phyloP scores from a whole-genome alignment of 2,329 filamentous ascomycete species.

The Fusarium buharicum region DNA sequence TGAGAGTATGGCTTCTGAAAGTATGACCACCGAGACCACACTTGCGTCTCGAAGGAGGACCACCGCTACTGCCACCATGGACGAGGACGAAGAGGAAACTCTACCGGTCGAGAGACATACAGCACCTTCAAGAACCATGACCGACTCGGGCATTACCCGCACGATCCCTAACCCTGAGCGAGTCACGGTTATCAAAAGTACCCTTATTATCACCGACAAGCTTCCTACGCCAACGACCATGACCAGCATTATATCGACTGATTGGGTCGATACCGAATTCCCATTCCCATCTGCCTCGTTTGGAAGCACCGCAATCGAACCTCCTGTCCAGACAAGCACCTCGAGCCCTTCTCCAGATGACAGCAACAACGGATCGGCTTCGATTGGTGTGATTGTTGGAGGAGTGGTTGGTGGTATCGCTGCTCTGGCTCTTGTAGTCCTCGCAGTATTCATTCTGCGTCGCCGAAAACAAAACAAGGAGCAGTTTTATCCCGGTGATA shows the following conservation, averaged over 20 bases:
- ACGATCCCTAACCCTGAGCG: constrained; percentile 50
- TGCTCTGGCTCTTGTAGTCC: constrained; percentile 41
- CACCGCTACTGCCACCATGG: constrained; percentile 2
- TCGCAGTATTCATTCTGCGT: constrained; percentile 39
- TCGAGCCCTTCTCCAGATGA: not conserved
- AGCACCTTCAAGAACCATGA: constrained; percentile 40
- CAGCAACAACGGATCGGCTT: constrained; percentile 25
- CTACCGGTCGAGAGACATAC: constrained; percentile 4
- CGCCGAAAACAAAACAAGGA: constrained; percentile 26
- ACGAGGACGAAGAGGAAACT: constrained; percentile 4
- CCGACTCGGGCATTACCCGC: constrained; percentile 52
- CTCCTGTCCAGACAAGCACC: constrained; percentile 24
- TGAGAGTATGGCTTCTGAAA: not conserved
- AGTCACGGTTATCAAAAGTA: constrained; percentile 52
- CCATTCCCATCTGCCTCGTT: constrained; percentile 20
- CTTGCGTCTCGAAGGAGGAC: constrained; percentile 2
- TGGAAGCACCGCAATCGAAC: constrained; percentile 5
- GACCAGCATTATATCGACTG: constrained; percentile 12
- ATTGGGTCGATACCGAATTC: constrained; percentile 2
- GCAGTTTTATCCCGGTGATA: constrained; percentile 14
- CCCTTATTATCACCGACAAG: constrained; percentile 46
- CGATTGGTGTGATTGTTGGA: constrained; percentile 50
- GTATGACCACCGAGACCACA: not conserved
- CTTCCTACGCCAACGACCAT: constrained; percentile 31
- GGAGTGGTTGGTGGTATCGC: constrained; percentile 47